Percentiles rank a stretch among this genome's conserved stretches.
Evolutionary conservation across 2,329 filamentous ascomycete species (phyloP).

Genomic region (Fusarium tanahbumbuense): DNA sequence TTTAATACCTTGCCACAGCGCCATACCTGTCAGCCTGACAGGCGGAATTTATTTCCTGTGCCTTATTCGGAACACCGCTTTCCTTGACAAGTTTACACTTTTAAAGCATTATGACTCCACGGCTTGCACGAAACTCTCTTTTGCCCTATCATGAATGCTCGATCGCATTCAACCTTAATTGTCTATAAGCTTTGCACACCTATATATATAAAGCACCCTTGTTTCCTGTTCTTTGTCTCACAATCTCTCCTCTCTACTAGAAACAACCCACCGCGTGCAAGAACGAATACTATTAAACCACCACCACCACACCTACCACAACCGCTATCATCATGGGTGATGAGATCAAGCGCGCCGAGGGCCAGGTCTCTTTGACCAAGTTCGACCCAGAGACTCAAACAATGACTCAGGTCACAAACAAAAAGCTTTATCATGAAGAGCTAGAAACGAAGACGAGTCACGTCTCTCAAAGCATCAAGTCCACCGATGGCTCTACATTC

Average conservation of each 20-base stretch:
- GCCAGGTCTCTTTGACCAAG: neutral
- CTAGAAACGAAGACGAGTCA: neutral
- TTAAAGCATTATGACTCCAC: neutral
- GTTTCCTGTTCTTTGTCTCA: no score
- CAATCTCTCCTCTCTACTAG: no score
- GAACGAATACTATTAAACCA: no score
- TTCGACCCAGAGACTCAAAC: neutral
- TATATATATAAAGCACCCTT: no score
- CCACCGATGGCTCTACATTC: neutral
- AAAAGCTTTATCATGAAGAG: neutral
- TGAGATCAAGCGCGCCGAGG: neutral
- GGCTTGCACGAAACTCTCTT: neutral
- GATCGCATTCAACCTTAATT: neutral
- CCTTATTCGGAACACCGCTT: neutral
- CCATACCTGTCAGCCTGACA: accelerated
- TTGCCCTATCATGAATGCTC: accelerated
- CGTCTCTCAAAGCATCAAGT: neutral
- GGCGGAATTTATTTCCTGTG: neutral
- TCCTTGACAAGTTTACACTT: neutral
- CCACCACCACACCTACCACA: no score
- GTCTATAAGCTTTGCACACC: no score
- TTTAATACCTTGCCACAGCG: accelerated
- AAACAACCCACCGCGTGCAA: no score
- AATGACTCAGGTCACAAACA: neutral
- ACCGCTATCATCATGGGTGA: neutral